Base-by-base conservation (phyloP, 2,329 filamentous ascomycete species). In the Cadophora sp. region DNA sequence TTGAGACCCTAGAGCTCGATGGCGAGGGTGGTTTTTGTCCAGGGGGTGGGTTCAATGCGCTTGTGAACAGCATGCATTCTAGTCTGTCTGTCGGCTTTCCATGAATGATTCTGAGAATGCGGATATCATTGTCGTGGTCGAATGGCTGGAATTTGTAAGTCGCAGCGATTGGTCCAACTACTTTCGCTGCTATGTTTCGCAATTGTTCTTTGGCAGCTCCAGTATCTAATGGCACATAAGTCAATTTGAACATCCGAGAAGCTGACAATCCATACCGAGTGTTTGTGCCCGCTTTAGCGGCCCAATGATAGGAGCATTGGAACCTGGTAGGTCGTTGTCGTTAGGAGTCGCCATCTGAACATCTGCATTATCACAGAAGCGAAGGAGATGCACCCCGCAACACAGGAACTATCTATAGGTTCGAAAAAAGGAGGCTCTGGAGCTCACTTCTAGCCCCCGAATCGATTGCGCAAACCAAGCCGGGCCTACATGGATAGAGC, bases 71-170 rank as follows among this genome's bases (percentile, higher is more conserved):
- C 58, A 60, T 64, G 45, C 68, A 70, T 24, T 30, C n/a, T 6
- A 70, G 47, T 6, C 30, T 39, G 4, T 45, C 41, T 5, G 59
- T 11, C 8, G n/a, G 14, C 9, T 45, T 48, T 2, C 66, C 70
- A 2, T 47, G 59, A 0, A 60, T 14, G 18, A 68, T 67, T 41
- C 30, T 59, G 14, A 70, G 62, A n/a, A 70, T 53, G 13, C 65
- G 70, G 22, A 71, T 66, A 3, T 71, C 55, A 30, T 70, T 47
- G 2, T 67, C n/a, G 14, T 50, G 24, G 24, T 68, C 62, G 22
- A 70, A 65, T 11, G 48, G 18, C 8, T 56, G 47, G 22, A 66
- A 61, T 27, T 27, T 33, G 39, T 69, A 66, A 39, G 36, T 39
- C 30, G 30, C 30, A 33, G 30, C 9, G 30, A 33, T 33, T 33